Evolutionary conservation across 805 yeast species (phyloP).

Genomic region (Yamadazyma sp.): DNA sequence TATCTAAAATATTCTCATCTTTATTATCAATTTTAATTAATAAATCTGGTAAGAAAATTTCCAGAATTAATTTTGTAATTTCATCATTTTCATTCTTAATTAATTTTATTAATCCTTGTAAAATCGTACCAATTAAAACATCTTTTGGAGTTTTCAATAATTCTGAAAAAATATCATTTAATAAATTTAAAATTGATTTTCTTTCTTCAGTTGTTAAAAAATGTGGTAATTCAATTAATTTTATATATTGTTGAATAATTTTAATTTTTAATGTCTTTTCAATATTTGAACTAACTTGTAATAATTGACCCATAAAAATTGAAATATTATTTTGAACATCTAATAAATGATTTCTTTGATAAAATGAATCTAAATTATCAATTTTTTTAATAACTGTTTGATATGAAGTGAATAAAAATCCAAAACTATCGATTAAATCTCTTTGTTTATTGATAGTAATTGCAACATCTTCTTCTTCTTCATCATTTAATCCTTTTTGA

Average conservation of each 20-base stretch:
- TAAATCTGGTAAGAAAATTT: conserved; percentile 27
- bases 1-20: conserved; percentile 20
- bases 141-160: conserved; percentile 42
- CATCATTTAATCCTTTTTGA: conserved; percentile 12
- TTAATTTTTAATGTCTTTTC: conserved; percentile 70
- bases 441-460: conserved; percentile 58
- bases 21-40: conserved; percentile 16
- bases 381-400: conserved; percentile 17
- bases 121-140: conserved; percentile 49
- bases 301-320: conserved; percentile 62
- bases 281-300: conserved; percentile 61
- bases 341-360: conserved; percentile 34
- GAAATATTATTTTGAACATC: conserved; percentile 64
- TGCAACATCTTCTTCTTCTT: conserved; percentile 19
- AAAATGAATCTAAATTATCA: conserved; percentile 8
- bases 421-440: conserved; percentile 54
- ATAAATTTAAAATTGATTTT: conserved; percentile 58
- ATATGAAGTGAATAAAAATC: conserved; percentile 50
- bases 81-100: conserved; percentile 15
- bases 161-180: conserved; percentile 52
- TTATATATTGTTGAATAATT: conserved; percentile 62
- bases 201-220: conserved; percentile 56
- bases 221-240: conserved; percentile 46
- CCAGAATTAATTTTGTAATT: conserved; percentile 12
- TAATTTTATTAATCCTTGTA: conserved; percentile 52